Percentiles rank a stretch among this genome's conserved stretches.
phyloP scores from a whole-genome alignment of 2,329 filamentous ascomycete species.

The Colletotrichum agaves region DNA sequence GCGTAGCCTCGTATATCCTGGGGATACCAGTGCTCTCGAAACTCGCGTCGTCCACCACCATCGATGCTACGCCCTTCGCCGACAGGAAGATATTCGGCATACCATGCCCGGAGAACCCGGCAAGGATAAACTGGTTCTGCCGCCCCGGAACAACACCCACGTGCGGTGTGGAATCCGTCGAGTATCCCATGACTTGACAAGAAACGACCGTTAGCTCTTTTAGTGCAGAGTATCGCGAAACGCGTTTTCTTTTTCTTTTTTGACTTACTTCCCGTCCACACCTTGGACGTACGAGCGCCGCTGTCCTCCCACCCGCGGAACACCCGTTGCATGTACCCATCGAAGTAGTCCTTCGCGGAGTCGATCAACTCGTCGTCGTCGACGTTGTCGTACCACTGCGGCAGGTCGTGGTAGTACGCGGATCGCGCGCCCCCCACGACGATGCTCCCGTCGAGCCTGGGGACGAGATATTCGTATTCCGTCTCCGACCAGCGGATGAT shows the following conservation, averaged over 20 bases:
- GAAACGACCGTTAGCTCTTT: background rate
- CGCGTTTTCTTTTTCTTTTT: accelerated
- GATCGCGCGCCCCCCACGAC: conserved; percentile 55
- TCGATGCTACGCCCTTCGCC: conserved; percentile 52
- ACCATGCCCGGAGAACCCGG: conserved; percentile 62
- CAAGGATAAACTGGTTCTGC: conserved; percentile 55
- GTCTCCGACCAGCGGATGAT: conserved; percentile 67
- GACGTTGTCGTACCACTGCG: conserved; percentile 54
- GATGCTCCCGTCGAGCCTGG: conserved; percentile 59
- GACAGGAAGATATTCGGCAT: conserved; percentile 59
- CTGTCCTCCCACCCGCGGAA: conserved; percentile 59
- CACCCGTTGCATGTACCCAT: conserved; percentile 57
- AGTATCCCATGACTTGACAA: conserved; percentile 53
- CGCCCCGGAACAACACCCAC: conserved; percentile 55
- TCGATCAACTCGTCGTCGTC: conserved; percentile 55
- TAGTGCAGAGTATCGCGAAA: too few species aligned
- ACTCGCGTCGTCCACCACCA: conserved; percentile 46
- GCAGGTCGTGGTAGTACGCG: conserved; percentile 45
- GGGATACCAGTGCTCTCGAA: conserved; percentile 53
- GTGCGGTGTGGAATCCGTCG: conserved; percentile 54
- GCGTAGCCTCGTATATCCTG: conserved; percentile 47
- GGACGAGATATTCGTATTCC: conserved; percentile 76
- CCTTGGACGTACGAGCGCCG: conserved; percentile 46
- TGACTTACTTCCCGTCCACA: conserved; percentile 56
- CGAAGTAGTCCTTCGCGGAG: conserved; percentile 52